phyloP scores from a whole-genome alignment of 1,284 basidiomycete species.

The Melanopsichium pennsylvanicum region DNA sequence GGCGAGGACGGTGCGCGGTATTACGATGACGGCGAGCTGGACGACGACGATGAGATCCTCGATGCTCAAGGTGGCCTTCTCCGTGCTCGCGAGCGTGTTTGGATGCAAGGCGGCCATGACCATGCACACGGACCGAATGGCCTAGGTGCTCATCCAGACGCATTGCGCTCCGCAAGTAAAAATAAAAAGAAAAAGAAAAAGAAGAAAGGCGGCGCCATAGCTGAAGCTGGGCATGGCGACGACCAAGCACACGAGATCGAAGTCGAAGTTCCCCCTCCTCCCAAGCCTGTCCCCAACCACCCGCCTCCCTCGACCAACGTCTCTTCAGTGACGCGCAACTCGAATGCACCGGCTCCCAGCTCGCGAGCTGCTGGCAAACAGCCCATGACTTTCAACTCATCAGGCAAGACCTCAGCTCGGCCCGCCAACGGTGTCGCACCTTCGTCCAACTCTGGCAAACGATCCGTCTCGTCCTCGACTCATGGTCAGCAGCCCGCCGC shows the following conservation, averaged over 20 bases:
- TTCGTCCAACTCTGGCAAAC: constrained; percentile 68
- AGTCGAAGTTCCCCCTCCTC: constrained; percentile 61
- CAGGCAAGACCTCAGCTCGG: constrained; percentile 53
- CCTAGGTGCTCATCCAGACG: constrained; percentile 12
- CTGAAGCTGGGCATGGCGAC: constrained; percentile 65
- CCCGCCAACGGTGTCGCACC: constrained; percentile 58
- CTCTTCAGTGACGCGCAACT: constrained; percentile 63
- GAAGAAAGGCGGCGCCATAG: constrained; percentile 54
- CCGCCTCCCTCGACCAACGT: constrained; percentile 63
- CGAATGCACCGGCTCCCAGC: constrained; percentile 67
- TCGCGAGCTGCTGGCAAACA: constrained; percentile 79
- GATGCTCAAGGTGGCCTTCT: constrained; percentile 36
- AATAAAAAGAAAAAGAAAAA: constrained; percentile 71
- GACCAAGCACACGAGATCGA: constrained; percentile 63
- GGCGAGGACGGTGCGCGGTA: constrained; percentile 59
- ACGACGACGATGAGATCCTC: constrained; percentile 44
- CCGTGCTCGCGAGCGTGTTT: constrained; percentile 32
- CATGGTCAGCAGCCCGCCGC: constrained; percentile 31
- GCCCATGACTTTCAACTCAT: constrained; percentile 70
- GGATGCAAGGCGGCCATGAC: constrained; percentile 36
- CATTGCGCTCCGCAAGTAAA: constrained; percentile 34
- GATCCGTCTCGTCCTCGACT: constrained; percentile 67
- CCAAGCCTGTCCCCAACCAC: constrained; percentile 59
- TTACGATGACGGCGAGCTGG: constrained; percentile 60
- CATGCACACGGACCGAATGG: constrained; percentile 30